Conservation (phyloP, 139 green algal genomes). For the Yamagishiella unicocca region DNA sequence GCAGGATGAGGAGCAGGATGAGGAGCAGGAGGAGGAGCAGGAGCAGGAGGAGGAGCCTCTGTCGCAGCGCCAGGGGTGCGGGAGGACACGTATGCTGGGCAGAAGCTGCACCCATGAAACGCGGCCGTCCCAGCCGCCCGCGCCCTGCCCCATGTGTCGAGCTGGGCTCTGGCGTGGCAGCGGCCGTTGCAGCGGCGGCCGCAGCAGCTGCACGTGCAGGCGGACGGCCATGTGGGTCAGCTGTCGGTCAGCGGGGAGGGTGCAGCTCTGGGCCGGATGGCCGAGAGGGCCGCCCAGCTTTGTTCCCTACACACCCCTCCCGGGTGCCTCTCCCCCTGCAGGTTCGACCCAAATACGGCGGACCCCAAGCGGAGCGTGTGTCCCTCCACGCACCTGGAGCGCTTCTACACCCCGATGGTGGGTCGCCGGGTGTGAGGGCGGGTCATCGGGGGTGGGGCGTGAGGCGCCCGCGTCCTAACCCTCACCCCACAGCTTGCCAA, state of each 20-base stretch:
- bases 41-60: too few relatives aligned
- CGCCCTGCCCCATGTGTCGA: background rate
- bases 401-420: constrained; percentile 55
- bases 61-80: too few relatives aligned
- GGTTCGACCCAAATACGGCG: constrained; percentile 75
- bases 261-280: too few relatives aligned
- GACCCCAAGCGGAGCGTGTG: constrained; percentile 69
- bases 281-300: too few relatives aligned
- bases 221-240: too few relatives aligned
- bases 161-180: background rate
- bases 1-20: background rate
- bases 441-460: background rate
- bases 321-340: constrained; percentile 44
- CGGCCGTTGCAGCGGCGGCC: background rate
- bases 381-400: constrained; percentile 70
- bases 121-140: too few relatives aligned
- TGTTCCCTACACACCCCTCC: too few relatives aligned
- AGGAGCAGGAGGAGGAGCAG: background rate
- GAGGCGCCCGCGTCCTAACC: background rate
- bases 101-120: too few relatives aligned
- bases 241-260: too few relatives aligned
- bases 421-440: background rate
- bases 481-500: background rate
- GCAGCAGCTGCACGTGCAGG: background rate
- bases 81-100: too few relatives aligned